Base-by-base conservation (phyloP, 1,139 yeast genomes). In the Eremothecium coryli region DNA sequence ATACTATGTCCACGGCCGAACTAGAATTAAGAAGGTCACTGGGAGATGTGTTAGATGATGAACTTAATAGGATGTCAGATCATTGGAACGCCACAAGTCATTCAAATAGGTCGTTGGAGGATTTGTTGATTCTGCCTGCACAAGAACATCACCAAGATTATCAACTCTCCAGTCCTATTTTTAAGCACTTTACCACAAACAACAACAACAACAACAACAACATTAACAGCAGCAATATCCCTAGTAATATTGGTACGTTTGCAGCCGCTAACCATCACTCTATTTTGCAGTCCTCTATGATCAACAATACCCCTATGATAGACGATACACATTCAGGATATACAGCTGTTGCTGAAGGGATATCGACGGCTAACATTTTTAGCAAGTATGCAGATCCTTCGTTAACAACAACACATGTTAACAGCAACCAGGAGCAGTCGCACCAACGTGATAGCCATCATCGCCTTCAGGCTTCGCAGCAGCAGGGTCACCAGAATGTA, bases 21-120 rank as follows among this genome's bases (percentile, higher is more conserved):
- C 38, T 53, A 26, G 39, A 46, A 16, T 38, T 50, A 34, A 42
- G 73, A 54, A 67, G 78, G 49, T 65, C 79, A 13, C 54, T 72
- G 40, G 70, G 76, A 23, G 81, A 73, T 45, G 68, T 73, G 27
- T 65, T 73, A 64, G 82, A 76, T 41, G 86, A 78, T 44, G 85
- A 78, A 49, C 58, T 77, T 37, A 33, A 32, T 44, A 55, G 25
- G 13, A 33, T 34, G 27, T 42, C 30, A 31, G 30, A 38, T 33
- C 17, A 29, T 18, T 24, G 38, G 38, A 31, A 36, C 7, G 5
- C 30, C 14, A 17, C 22, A 5, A 27, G 30, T 14, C 30, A 27
- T 14, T 16, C 30, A 35, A 22, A 31, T 37, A 15, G 39, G 37
- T 40, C 45, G 29, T 20, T 44, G 35, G 40, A 45, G 37, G 38